A percentile compares a stretch with the other conserved stretches of the same genome.
phyloP scores from a whole-genome alignment of 2,329 filamentous ascomycete species.

The Ceratocystis harringtonii region DNA sequence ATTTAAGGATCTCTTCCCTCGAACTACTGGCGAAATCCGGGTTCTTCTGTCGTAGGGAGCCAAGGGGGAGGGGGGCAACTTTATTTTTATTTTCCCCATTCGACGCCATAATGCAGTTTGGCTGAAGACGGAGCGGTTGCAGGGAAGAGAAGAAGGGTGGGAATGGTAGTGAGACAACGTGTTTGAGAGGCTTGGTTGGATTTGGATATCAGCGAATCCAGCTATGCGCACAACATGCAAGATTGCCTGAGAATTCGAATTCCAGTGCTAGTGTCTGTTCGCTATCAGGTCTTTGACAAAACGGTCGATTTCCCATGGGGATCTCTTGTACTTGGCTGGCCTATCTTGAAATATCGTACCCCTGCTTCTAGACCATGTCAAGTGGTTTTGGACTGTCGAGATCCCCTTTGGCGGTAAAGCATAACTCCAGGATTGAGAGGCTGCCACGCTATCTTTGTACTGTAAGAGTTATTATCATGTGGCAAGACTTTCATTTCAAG shows the following conservation, averaged over 20 bases:
- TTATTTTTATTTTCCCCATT: neutral
- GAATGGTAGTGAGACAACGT: neutral
- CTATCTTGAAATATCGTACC: too few species aligned
- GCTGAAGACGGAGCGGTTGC: neutral
- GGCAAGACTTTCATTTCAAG: neutral
- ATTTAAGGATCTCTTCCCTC: conserved; percentile 37
- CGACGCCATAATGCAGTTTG: too few species aligned
- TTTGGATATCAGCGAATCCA: neutral
- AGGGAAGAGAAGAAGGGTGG: neutral
- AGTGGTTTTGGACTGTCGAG: too few species aligned
- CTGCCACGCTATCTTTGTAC: neutral
- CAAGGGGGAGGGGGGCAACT: neutral
- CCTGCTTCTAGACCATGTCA: too few species aligned
- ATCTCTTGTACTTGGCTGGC: too few species aligned
- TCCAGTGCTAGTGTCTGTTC: neutral
- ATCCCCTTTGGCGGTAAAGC: too few species aligned
- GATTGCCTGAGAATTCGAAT: neutral
- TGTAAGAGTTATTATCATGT: neutral
- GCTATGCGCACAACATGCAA: neutral
- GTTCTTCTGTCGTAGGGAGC: conserved; percentile 37
- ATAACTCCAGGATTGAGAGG: too few species aligned
- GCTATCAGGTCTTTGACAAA: too few species aligned
- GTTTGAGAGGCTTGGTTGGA: neutral
- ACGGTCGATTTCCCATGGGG: too few species aligned
- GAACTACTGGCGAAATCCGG: conserved; percentile 45